Conservation (phyloP, 139 green algal genomes). For the Chlorella sp. region DNA sequence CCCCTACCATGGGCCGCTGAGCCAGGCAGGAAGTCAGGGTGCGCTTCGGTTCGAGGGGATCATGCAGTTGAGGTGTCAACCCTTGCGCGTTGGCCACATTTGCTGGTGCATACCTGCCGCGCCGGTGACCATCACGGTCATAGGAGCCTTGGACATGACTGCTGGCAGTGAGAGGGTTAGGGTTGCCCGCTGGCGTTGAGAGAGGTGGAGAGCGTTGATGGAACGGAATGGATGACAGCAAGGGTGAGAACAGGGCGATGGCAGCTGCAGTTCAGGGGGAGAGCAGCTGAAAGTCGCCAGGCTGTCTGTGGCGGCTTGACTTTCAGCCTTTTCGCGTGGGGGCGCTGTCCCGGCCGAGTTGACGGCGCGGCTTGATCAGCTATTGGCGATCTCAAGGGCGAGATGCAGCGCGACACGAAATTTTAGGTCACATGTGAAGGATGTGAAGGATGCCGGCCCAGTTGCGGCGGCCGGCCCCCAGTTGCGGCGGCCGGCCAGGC, state of each 20-base stretch:
- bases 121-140: slow-evolving; percentile 71
- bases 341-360: no score
- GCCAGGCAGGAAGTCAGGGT: background rate
- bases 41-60: background rate
- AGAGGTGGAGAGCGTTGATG: background rate
- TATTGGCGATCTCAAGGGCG: no score
- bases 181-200: background rate
- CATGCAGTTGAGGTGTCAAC: background rate
- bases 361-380: no score
- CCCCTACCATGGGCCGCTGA: background rate
- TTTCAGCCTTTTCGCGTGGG: no score
- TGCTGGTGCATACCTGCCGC: slow-evolving; percentile 58
- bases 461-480: no score
- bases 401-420: no score
- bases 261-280: background rate
- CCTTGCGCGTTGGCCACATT: background rate
- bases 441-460: no score
- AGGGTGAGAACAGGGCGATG: background rate
- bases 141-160: slow-evolving; percentile 35
- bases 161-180: background rate
- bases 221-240: background rate
- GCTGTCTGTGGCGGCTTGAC: no score
- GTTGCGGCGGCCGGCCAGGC: no score
- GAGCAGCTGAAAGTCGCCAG: no score
- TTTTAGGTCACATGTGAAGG: no score